Conservation (phyloP, 2,329 filamentous ascomycete species). For the Verticillium longisporum region DNA sequence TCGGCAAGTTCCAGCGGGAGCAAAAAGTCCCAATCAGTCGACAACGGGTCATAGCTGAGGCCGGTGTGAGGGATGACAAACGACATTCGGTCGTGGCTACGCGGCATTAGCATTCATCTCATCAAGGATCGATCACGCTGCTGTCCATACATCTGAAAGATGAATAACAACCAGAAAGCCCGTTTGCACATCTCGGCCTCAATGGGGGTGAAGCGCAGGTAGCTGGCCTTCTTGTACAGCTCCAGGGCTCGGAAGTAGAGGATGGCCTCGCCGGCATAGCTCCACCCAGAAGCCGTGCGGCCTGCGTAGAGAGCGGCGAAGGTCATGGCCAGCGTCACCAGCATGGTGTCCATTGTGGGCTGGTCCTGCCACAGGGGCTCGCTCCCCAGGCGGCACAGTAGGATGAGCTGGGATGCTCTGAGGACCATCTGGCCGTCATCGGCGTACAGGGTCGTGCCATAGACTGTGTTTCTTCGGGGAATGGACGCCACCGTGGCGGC, state of each 20-base stretch:
- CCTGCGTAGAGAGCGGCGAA: not conserved
- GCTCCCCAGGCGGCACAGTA: not conserved
- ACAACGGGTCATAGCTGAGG: slow-evolving; percentile 12
- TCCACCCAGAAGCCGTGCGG: not conserved
- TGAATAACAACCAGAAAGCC: slow-evolving; percentile 17
- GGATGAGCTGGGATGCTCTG: not conserved
- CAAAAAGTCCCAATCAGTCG: slow-evolving; percentile 16
- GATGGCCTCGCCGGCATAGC: not conserved
- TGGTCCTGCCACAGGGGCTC: not conserved
- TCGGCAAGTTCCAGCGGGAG: slow-evolving; percentile 13
- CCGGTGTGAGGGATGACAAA: slow-evolving; percentile 11
- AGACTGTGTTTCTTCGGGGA: slow-evolving; percentile 10
- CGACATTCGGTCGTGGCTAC: slow-evolving; percentile 12
- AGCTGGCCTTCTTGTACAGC: not conserved
- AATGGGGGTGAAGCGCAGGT: not conserved
- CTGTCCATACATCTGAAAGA: slow-evolving; percentile 13
- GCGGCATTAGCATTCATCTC: too few species aligned
- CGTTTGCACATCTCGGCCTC: slow-evolving; percentile 15
- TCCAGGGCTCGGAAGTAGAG: not conserved
- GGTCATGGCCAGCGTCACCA: not conserved
- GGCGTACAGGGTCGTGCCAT: slow-evolving; percentile 1
- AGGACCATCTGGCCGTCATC: slow-evolving; percentile 1
- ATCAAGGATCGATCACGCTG: not conserved
- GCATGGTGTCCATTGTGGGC: not conserved
- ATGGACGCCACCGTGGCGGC: slow-evolving; percentile 16